A percentile compares a stretch with the other conserved stretches of the same genome.
Evolutionary conservation across 2,329 filamentous ascomycete genomes (phyloP).

Genomic region (Pseudogymnoascus sp.): DNA sequence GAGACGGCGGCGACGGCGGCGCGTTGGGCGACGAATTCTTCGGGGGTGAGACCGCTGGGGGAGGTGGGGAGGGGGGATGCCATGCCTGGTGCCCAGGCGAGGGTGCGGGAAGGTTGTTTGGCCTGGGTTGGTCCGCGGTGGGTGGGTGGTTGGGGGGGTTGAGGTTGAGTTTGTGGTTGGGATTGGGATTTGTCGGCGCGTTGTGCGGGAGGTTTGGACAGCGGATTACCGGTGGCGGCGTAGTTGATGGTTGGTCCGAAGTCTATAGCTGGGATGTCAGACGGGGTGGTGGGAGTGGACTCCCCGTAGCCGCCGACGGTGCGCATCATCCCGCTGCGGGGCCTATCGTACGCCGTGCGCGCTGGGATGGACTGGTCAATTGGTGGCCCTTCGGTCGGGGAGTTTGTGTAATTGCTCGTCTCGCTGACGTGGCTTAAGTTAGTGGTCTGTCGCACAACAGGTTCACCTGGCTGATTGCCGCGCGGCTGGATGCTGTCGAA

Average conservation of each 20-base stretch:
- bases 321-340: slow-evolving; percentile 72
- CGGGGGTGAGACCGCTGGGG: slow-evolving; percentile 55
- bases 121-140: background rate
- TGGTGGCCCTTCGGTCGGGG: slow-evolving; percentile 55
- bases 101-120: slow-evolving; percentile 39
- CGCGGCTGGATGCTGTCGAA: background rate
- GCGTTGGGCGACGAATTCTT: slow-evolving; percentile 78
- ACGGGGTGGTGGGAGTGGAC: background rate
- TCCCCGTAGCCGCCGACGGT: slow-evolving; percentile 42
- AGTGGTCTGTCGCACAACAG: background rate
- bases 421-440: slow-evolving; percentile 25
- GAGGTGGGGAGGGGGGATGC: slow-evolving; percentile 39
- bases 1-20: slow-evolving; percentile 46
- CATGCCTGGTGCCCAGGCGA: slow-evolving; percentile 74
- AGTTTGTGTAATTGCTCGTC: slow-evolving; percentile 53
- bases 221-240: slow-evolving; percentile 15
- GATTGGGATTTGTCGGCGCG: background rate
- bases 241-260: slow-evolving; percentile 81
- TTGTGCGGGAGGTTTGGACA: background rate
- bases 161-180: background rate
- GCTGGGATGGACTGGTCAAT: slow-evolving; percentile 23
- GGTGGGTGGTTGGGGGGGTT: background rate
- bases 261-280: slow-evolving; percentile 59
- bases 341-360: slow-evolving; percentile 51
- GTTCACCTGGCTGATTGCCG: background rate